phyloP scores from a whole-genome alignment of 306 rosid genomes.

The Dryas octopetala region DNA sequence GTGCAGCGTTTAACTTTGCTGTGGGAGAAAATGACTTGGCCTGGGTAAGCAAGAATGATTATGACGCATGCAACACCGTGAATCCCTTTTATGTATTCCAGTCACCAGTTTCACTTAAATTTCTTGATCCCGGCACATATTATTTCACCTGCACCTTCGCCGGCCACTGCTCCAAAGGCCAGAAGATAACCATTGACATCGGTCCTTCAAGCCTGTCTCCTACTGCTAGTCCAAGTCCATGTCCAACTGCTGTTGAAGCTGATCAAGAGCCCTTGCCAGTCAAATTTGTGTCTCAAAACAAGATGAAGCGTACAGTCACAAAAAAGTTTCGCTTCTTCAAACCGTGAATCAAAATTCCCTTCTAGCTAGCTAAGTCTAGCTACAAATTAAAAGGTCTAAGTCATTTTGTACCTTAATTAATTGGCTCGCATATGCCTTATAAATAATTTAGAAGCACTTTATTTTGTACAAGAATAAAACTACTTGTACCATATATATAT shows the following conservation, averaged over 20 bases:
- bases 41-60: slow-evolving; percentile 7
- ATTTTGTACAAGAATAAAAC: no score
- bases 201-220: slow-evolving; percentile 7
- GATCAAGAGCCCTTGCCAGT: neutral
- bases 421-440: no score
- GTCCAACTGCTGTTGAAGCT: no score
- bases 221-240: slow-evolving; percentile 2
- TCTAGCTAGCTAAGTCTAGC: no score
- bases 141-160: slow-evolving; percentile 37
- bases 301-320: neutral
- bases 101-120: slow-evolving; percentile 26
- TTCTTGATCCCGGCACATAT: slow-evolving; percentile 10
- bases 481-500: no score
- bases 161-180: slow-evolving; percentile 48
- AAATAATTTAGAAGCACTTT: no score
- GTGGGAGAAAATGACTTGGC: slow-evolving; percentile 2
- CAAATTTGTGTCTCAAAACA: neutral
- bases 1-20: slow-evolving; percentile 32
- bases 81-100: neutral
- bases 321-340: no score
- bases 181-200: slow-evolving; percentile 44
- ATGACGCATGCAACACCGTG: neutral
- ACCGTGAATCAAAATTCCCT: no score
- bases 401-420: no score
- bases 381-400: no score